phyloP scores from a whole-genome alignment of 306 rosid species.

The Pyrus communis region DNA sequence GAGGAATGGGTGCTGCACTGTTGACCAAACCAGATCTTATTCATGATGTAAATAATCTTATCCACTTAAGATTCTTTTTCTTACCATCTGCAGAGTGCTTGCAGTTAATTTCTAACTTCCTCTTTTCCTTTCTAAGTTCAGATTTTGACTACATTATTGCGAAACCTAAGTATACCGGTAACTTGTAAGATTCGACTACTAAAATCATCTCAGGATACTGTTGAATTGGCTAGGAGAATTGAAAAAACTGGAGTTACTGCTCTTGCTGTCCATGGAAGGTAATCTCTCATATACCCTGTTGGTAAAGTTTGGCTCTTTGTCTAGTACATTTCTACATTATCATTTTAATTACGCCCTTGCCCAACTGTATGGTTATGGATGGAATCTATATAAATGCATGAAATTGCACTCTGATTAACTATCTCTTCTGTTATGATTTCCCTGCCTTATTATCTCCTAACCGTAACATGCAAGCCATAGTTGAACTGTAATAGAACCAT shows the following conservation, averaged over 20 bases:
- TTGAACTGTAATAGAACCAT: neutral
- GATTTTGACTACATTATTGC: slow-evolving; percentile 80
- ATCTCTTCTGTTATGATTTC: too few species aligned
- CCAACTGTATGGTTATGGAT: neutral
- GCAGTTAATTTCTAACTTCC: slow-evolving; percentile 5
- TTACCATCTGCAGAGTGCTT: neutral
- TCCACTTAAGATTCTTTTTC: neutral
- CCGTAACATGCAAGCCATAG: neutral
- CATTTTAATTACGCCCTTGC: neutral
- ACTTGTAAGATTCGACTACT: slow-evolving; percentile 87
- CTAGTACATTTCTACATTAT: neutral
- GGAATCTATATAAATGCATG: neutral
- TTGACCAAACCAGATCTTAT: slow-evolving; percentile 73
- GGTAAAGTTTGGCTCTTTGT: neutral
- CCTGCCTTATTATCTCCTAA: neutral
- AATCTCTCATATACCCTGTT: slow-evolving; percentile 6
- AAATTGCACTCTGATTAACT: neutral
- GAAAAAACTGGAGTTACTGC: slow-evolving; percentile 92
- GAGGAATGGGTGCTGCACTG: slow-evolving; percentile 91
- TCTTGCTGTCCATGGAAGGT: slow-evolving; percentile 92
- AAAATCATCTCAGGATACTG: slow-evolving; percentile 62
- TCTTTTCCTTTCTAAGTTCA: slow-evolving; percentile 22
- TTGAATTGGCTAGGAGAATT: slow-evolving; percentile 74
- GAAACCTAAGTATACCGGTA: slow-evolving; percentile 73
- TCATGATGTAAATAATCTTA: slow-evolving; percentile 52